Percentiles rank a stretch among this genome's conserved stretches.
Conservation (phyloP, 345 rosid species). For the Isatis tinctoria region DNA sequence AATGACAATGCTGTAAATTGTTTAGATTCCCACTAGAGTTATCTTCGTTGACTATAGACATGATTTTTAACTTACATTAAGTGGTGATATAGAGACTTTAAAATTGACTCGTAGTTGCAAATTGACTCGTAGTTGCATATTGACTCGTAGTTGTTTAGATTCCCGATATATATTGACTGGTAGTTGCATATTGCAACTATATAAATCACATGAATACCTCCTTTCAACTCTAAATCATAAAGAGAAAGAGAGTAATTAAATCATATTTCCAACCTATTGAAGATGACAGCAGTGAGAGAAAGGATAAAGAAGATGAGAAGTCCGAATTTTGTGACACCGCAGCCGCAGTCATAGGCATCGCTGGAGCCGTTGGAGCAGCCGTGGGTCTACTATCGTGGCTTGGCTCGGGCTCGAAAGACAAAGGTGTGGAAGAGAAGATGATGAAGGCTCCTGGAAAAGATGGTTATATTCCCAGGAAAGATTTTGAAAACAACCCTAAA, state of each 20-base stretch:
- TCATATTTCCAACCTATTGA: neutral
- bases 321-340: neutral
- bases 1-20: neutral
- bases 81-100: too few relatives aligned
- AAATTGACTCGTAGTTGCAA: too few relatives aligned
- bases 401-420: neutral
- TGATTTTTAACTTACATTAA: too few relatives aligned
- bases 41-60: neutral
- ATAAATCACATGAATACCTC: neutral
- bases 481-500: slow-evolving; percentile 5
- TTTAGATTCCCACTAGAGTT: neutral
- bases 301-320: neutral
- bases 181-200: neutral
- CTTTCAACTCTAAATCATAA: neutral
- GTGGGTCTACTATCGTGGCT: neutral
- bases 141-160: too few relatives aligned
- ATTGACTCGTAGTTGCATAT: too few relatives aligned
- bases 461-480: neutral
- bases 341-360: neutral
- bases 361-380: slow-evolving; percentile 14
- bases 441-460: slow-evolving; percentile 21
- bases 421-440: neutral
- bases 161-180: neutral
- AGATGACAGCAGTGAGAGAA: neutral
- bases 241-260: neutral